Evolutionary conservation across 2,329 filamentous ascomycete genomes (phyloP).

Genomic region (Akanthomyces lecanii): DNA sequence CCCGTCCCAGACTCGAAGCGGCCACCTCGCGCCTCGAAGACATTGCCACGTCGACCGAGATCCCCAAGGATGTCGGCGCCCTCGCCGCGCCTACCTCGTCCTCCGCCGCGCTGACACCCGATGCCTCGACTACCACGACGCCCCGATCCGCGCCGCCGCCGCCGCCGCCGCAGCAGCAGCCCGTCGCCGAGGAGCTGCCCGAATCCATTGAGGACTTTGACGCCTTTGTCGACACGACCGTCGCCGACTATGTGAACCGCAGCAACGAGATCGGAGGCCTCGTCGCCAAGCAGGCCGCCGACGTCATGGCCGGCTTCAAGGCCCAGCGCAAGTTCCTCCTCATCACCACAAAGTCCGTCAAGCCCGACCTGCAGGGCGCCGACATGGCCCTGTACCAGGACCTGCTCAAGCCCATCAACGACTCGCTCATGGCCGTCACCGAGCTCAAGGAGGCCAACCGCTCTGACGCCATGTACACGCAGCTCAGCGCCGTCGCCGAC

Average conservation of each 20-base stretch:
- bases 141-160: slow-evolving; percentile 34
- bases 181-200: slow-evolving; percentile 57
- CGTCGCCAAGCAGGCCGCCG: slow-evolving; percentile 68
- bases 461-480: slow-evolving; percentile 68
- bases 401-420: slow-evolving; percentile 81
- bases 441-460: slow-evolving; percentile 80
- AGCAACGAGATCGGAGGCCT: slow-evolving; percentile 74
- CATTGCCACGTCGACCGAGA: slow-evolving; percentile 75
- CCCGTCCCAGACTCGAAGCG: slow-evolving; percentile 76
- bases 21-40: slow-evolving; percentile 95
- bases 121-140: slow-evolving; percentile 24
- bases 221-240: slow-evolving; percentile 65
- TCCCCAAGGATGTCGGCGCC: slow-evolving; percentile 47
- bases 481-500: slow-evolving; percentile 83
- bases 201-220: slow-evolving; percentile 87
- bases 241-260: slow-evolving; percentile 72
- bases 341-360: slow-evolving; percentile 85
- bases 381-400: slow-evolving; percentile 66
- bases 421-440: slow-evolving; percentile 72
- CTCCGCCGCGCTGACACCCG: slow-evolving; percentile 5
- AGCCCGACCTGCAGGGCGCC: slow-evolving; percentile 64
- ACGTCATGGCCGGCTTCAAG: slow-evolving; percentile 63
- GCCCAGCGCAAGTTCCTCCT: slow-evolving; percentile 85
- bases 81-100: slow-evolving; percentile 36
- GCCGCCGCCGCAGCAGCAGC: slow-evolving; percentile 32